A percentile compares a stretch with the other conserved stretches of the same genome.
These are phyloP conservation scores for Phoenix dactylifera DNA, from an alignment of 176 grass and related monocot genomes.

Conservation along the genomic window DNA sequence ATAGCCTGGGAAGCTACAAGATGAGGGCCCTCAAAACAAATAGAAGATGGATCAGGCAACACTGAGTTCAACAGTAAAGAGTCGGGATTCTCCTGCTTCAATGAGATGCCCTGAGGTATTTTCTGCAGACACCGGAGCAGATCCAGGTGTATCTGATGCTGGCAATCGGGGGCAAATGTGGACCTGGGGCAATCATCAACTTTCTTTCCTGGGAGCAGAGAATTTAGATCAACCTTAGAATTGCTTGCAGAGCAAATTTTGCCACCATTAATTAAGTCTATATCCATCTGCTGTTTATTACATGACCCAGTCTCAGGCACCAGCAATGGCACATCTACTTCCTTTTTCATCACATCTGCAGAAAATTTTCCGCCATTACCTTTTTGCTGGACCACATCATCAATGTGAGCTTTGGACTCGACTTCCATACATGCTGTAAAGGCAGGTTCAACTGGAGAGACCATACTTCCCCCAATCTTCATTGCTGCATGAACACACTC, in stretches of 20 bases:
- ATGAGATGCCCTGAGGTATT: constrained; percentile 11
- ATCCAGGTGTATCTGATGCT: constrained; percentile 22
- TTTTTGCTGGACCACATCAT: neutral
- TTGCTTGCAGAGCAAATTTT: constrained; percentile 16
- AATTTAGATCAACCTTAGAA: constrained; percentile 20
- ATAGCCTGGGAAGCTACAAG: constrained; percentile 36
- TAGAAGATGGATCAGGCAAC: constrained; percentile 31
- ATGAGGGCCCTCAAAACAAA: constrained; percentile 43
- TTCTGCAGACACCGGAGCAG: constrained; percentile 13
- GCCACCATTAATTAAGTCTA: constrained; percentile 6
- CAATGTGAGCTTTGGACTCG: constrained; percentile 15
- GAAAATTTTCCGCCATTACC: constrained; percentile 4
- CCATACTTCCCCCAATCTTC: constrained; percentile 2
- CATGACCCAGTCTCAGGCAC: constrained; percentile 6
- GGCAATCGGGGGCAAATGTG: constrained; percentile 18
- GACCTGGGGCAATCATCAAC: constrained; percentile 12
- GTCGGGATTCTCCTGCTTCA: constrained; percentile 34
- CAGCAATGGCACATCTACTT: constrained; percentile 10
- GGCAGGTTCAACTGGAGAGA: constrained; percentile 19
- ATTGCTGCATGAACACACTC: constrained; percentile 21
- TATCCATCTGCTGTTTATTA: constrained; percentile 13
- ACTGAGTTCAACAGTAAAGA: constrained; percentile 26
- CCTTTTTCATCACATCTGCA: constrained; percentile 17
- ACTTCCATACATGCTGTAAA: constrained; percentile 4
- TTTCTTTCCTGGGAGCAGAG: constrained; percentile 16